phyloP scores from a whole-genome alignment of 148 eudicot species.

The Silene uniflora region DNA sequence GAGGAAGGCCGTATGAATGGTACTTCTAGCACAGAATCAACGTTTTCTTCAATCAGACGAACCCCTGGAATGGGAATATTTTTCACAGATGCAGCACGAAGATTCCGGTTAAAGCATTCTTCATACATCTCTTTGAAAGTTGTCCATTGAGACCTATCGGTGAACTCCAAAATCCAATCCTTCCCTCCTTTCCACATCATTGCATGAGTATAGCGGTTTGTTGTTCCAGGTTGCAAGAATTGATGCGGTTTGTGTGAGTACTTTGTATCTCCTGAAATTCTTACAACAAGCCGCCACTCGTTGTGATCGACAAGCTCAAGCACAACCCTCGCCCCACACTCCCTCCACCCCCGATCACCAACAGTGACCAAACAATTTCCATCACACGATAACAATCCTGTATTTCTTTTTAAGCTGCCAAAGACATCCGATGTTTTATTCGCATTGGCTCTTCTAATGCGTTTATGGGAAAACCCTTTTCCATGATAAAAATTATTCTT shows the following conservation, averaged over 20 bases:
- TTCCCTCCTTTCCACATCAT: conserved; percentile 99
- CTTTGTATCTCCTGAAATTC: conserved; percentile 52
- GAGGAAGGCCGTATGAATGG: conserved; percentile 51
- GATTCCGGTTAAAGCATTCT: conserved; percentile 81
- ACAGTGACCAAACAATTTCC: conserved; percentile 63
- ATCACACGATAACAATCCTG: conserved; percentile 58
- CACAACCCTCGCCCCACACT: conserved; percentile 68
- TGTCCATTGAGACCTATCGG: conserved; percentile 82
- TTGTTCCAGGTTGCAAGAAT: conserved; percentile 70
- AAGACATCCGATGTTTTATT: conserved; percentile 49
- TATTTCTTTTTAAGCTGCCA: conserved; percentile 41
- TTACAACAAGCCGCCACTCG: conserved; percentile 85
- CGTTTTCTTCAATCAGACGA: conserved; percentile 62
- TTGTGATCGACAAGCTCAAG: conserved; percentile 61
- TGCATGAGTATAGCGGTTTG: conserved; percentile 90
- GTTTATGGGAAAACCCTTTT: conserved; percentile 54
- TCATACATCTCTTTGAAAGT: conserved; percentile 91
- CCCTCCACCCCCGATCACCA: conserved; percentile 88
- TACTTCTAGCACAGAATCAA: conserved; percentile 40
- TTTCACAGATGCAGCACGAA: conserved; percentile 91
- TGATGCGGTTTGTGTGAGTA: conserved; percentile 73
- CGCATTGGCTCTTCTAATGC: conserved; percentile 73
- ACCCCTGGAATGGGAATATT: conserved; percentile 98
- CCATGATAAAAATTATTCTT: conserved; percentile 39
- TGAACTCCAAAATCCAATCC: conserved; percentile 87